Evolutionary conservation across 176 grass and related monocot species (phyloP).

Genomic region (Sorghum bicolor): DNA sequence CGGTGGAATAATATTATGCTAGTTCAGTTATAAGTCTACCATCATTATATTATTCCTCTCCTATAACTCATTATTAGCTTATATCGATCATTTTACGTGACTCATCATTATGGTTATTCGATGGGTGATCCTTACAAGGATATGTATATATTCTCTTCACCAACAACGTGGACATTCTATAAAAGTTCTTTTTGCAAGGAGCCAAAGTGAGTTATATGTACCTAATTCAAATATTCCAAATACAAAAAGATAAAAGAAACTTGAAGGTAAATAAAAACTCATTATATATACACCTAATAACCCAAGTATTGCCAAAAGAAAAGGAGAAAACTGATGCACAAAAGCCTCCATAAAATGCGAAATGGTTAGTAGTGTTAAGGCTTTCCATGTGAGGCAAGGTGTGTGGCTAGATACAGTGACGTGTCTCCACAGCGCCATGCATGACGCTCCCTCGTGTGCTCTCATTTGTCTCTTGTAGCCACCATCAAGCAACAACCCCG

Average conservation of each 20-base stretch:
- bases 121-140: neutral
- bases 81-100: neutral
- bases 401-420: neutral
- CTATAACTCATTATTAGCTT: neutral
- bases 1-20: neutral
- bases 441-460: neutral
- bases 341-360: neutral
- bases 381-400: slow-evolving; percentile 9
- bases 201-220: neutral
- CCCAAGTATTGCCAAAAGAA: neutral
- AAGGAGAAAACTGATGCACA: neutral
- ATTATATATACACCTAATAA: neutral
- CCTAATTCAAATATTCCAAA: neutral
- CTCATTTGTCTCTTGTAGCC: slow-evolving; percentile 3
- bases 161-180: neutral
- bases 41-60: neutral
- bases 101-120: neutral
- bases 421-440: neutral
- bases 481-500: slow-evolving; percentile 18
- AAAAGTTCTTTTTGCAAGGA: neutral
- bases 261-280: neutral
- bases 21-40: neutral
- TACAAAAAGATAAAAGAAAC: neutral
- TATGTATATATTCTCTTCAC: neutral
- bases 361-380: neutral